Base-by-base conservation (phyloP, 805 yeast genomes). In the Wickerhamomyces kurtzmanii region DNA sequence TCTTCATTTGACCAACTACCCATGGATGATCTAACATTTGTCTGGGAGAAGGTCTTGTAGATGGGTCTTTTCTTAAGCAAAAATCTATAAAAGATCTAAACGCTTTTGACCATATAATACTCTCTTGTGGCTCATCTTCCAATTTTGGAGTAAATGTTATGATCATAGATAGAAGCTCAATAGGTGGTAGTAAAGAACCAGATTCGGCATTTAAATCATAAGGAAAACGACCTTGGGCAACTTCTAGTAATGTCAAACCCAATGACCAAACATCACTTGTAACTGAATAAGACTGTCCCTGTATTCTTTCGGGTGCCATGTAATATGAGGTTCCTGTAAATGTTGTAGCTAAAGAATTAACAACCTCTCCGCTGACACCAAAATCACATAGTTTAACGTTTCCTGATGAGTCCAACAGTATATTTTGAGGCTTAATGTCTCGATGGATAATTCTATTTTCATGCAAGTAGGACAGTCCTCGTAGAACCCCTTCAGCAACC, bases 231-330 rank as follows among this genome's bases (percentile, higher is more conserved):
- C 94, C 94, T 46, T 73, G 75, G 4, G 97, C 96, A 16, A 89
- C 96, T 49, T 91, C 98, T 45, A 91, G 59, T 26, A 91, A 57
- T 2, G 97, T 87, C 32, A 91, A 62, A 0, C 98, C 98, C 18
- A 91, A 57, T 1, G 96, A 86, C 98, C 98, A 91, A 11, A 91
- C 89, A 50, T 91, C 98, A 43, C 93, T 78, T 4, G 94, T 83
- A 4, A 89, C 96, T 8, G 94, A 80, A 48, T 91, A 91, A 2
- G 96, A 91, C 47, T 85, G 89, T 17, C 96, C 96, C 59, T 83
- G 83, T 28, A 91, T 89, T 42, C 98, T 68, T 53, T 91, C 98
- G 0, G 98, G 98, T 0, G 98, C 97, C 98, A 91, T 91, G 53
- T 91, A 91, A 50, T 84, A 89, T 8, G 94, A 87, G 0, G 98